Conservation (phyloP, 768 basidiomycete genomes). For the Tremella mesenterica region DNA sequence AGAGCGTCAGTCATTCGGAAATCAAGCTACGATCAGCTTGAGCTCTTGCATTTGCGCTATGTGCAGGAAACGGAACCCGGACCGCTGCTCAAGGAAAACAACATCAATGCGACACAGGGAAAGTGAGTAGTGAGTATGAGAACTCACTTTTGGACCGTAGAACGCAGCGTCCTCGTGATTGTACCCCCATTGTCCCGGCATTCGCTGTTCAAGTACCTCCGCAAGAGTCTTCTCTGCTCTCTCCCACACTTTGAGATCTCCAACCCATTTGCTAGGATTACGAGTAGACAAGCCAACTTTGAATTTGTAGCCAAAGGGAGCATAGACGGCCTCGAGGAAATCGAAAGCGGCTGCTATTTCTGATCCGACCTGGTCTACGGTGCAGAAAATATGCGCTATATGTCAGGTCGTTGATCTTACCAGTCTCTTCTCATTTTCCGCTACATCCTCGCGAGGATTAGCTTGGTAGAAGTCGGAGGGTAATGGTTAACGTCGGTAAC, state of each 20-base stretch:
- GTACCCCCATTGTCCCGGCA: constrained; percentile 80
- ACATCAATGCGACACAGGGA: too few species aligned
- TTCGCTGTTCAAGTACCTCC: constrained; percentile 66
- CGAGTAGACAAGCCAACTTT: constrained; percentile 89
- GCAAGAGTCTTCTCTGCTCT: constrained; percentile 56
- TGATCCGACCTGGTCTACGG: constrained; percentile 76
- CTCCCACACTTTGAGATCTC: constrained; percentile 82
- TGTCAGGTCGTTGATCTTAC: neutral
- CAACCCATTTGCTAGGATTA: constrained; percentile 80
- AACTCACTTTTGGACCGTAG: constrained; percentile 99
- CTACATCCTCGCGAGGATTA: too few species aligned
- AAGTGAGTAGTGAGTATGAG: too few species aligned
- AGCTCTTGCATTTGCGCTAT: neutral
- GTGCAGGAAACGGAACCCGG: constrained; percentile 4
- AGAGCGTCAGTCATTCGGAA: constrained; percentile 92
- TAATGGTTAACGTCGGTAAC: too few species aligned
- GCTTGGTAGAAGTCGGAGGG: too few species aligned
- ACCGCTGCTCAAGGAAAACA: too few species aligned
- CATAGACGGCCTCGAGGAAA: constrained; percentile 90
- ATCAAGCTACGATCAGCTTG: constrained; percentile 55
- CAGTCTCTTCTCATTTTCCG: too few species aligned
- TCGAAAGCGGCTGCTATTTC: constrained; percentile 84
- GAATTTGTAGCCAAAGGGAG: constrained; percentile 89
- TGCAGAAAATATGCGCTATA: constrained; percentile 85
- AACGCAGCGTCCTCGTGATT: constrained; percentile 98